These are phyloP conservation scores for Piper betle DNA, from an alignment of 164 flowering plant species.

Conservation along the genomic window DNA sequence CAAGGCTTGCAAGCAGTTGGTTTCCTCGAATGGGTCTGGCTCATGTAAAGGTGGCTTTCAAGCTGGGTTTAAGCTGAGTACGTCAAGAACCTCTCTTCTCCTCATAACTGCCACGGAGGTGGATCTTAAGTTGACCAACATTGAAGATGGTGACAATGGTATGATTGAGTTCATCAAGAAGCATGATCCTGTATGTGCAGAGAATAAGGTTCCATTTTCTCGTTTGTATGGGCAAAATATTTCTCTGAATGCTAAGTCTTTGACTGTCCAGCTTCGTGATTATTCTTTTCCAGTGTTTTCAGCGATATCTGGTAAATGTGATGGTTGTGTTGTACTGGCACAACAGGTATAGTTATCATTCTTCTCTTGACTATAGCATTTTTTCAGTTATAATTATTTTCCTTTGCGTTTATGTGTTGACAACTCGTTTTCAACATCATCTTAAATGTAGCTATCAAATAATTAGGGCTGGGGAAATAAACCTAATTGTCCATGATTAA, in stretches of 20 bases:
- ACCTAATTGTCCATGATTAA: too few relatives aligned
- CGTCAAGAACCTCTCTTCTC: slow-evolving; percentile 66
- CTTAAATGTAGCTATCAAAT: too few relatives aligned
- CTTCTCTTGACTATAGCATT: neutral
- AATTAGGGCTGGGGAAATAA: too few relatives aligned
- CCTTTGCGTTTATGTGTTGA: too few relatives aligned
- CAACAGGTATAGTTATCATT: slow-evolving; percentile 62
- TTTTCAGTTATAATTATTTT: too few relatives aligned
- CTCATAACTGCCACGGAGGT: slow-evolving; percentile 64
- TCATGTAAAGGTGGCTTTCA: slow-evolving; percentile 81
- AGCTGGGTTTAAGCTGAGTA: slow-evolving; percentile 77
- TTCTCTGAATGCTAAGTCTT: slow-evolving; percentile 47
- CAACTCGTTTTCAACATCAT: too few relatives aligned
- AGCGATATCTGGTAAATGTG: slow-evolving; percentile 69
- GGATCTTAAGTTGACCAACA: slow-evolving; percentile 57
- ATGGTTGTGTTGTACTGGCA: slow-evolving; percentile 83
- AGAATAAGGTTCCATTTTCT: slow-evolving; percentile 74
- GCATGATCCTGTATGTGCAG: slow-evolving; percentile 71
- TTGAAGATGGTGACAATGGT: slow-evolving; percentile 89
- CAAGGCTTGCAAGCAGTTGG: slow-evolving; percentile 61
- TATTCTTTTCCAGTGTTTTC: slow-evolving; percentile 73
- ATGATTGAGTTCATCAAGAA: slow-evolving; percentile 76
- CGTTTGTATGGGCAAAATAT: slow-evolving; percentile 72
- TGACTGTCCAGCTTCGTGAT: slow-evolving; percentile 63
- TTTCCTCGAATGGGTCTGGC: slow-evolving; percentile 74